Evolutionary conservation across 495 filamentous ascomycete genomes (phyloP), one percentile per base, ranked within the genome.

Genomic region (Hypomontagnella submonticulosa): DNA sequence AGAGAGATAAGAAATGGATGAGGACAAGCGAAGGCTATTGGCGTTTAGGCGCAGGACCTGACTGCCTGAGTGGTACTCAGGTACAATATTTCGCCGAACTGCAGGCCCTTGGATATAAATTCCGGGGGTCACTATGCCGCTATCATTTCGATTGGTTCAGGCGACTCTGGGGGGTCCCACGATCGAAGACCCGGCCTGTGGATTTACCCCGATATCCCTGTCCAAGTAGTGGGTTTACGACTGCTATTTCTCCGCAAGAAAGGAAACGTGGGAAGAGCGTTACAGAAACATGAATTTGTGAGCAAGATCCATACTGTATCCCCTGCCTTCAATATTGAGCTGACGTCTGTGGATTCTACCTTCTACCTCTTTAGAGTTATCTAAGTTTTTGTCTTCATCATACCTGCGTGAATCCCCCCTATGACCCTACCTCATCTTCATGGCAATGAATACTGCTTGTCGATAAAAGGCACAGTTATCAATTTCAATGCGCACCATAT

Each of bases 71-170:
- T 27, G 41, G 53, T 66, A 61, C 58, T 27, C 11, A 47, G 58
- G 62, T 58, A 58, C 57, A 61, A 62, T 57, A 67, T 63, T 68
- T 63, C 27, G 59, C 59, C 65, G 65, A 68, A 63, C 56, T 61
- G 51, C 60, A 55, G 58, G 65, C 23, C 15, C 37, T 49, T 52
- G 16, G 43, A 18, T 34, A 15, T 10, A 47, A 19, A 48, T 65
- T 65, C 61, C 53, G 61, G 61, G 53, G 61, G 23, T 30, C 32
- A 38, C 43, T 64, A 51, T 46, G 19, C 53, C 61, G 53, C 36
- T 58, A 4, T 18, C 13, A 7, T 48, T 43, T 58, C 43, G 11
- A 57, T 57, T 62, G 57, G 64, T 30, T 49, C 13, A 46, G 9
- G n/a, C 13, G 33, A 40, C 20, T 57, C 47, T 50, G 37, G 64